phyloP scores from a whole-genome alignment of 306 rosid species.

The Casuarina glauca region DNA sequence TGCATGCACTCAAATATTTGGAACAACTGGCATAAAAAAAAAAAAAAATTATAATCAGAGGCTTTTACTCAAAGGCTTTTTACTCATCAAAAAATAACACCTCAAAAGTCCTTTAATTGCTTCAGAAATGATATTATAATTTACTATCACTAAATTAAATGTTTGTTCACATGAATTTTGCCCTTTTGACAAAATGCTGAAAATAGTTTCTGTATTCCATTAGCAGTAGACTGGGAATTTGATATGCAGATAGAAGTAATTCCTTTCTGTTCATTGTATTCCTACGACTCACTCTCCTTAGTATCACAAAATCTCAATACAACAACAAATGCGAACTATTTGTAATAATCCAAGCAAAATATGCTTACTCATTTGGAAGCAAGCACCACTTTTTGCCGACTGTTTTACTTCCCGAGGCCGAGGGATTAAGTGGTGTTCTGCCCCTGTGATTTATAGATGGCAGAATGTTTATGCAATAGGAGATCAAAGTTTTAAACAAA shows the following conservation, averaged over 20 bases:
- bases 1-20: slow-evolving; percentile 60
- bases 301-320: neutral
- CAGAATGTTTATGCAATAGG: neutral
- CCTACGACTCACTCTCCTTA: neutral
- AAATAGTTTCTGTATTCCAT: neutral
- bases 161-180: neutral
- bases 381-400: slow-evolving; percentile 61
- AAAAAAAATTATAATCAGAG: slow-evolving; percentile 13
- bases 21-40: slow-evolving; percentile 34
- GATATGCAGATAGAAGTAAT: neutral
- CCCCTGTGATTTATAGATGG: slow-evolving; percentile 35
- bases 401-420: slow-evolving; percentile 36
- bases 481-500: slow-evolving; percentile 7
- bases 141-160: neutral
- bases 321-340: neutral
- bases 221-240: neutral
- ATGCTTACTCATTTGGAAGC: slow-evolving; percentile 60
- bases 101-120: neutral
- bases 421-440: slow-evolving; percentile 52
- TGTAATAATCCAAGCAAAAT: slow-evolving; percentile 11
- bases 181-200: neutral
- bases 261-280: neutral
- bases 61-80: neutral
- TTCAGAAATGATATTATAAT: neutral
- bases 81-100: neutral